A percentile compares a stretch with the other conserved stretches of the same genome.
Conservation (phyloP, 441 rosid genomes). For the Biscutella auriculata region DNA sequence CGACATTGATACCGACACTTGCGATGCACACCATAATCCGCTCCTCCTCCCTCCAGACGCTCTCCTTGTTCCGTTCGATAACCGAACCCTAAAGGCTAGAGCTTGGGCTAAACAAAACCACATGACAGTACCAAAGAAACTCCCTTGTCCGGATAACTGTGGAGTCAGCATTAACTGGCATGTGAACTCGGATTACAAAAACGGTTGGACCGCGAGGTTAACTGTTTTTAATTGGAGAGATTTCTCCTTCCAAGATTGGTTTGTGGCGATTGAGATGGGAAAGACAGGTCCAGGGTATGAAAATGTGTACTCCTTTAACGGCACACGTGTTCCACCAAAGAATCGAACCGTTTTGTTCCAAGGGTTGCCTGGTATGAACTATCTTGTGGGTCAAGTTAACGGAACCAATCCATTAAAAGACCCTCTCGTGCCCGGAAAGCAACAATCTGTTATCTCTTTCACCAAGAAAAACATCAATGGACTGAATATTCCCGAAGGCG, state of each 20-base stretch:
- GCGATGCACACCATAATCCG: slow-evolving; percentile 33
- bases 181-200: slow-evolving; percentile 44
- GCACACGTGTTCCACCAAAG: slow-evolving; percentile 34
- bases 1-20: slow-evolving; percentile 25
- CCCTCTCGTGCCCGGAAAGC: slow-evolving; percentile 72
- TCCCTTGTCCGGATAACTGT: slow-evolving; percentile 86
- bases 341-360: slow-evolving; percentile 57
- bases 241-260: slow-evolving; percentile 54
- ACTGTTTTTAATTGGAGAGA: slow-evolving; percentile 75
- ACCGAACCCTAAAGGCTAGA: slow-evolving; percentile 49
- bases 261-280: slow-evolving; percentile 44
- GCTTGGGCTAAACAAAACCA: slow-evolving; percentile 76
- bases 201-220: slow-evolving; percentile 73
- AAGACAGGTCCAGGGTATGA: slow-evolving; percentile 54
- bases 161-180: slow-evolving; percentile 93
- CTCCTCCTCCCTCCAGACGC: slow-evolving; percentile 72
- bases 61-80: slow-evolving; percentile 48
- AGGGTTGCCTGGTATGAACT: slow-evolving; percentile 57
- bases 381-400: slow-evolving; percentile 44
- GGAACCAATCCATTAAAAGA: slow-evolving; percentile 33
- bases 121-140: slow-evolving; percentile 32
- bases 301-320: slow-evolving; percentile 72
- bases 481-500: slow-evolving; percentile 38
- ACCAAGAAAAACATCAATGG: slow-evolving; percentile 37
- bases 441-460: slow-evolving; percentile 77